A percentile compares a stretch with the other conserved stretches of the same genome.
Conservation (phyloP, 257 asterid species). For the Solanum peruvianum region DNA sequence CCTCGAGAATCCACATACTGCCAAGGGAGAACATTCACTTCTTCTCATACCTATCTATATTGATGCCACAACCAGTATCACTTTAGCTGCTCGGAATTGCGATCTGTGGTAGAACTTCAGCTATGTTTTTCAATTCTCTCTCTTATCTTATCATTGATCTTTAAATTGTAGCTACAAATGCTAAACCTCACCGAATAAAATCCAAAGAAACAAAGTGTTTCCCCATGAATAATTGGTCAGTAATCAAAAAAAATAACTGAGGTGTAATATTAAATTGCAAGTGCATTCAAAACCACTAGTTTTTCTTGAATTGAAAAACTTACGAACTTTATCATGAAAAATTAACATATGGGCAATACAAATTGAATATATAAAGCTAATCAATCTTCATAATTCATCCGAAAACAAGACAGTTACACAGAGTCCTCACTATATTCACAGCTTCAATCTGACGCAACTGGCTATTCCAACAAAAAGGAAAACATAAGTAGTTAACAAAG, state of each 20-base stretch:
- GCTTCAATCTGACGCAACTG: neutral
- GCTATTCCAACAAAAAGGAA: neutral
- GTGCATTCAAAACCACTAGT: neutral
- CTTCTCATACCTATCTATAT: neutral
- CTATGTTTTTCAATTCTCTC: neutral
- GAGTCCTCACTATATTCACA: neutral
- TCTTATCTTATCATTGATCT: neutral
- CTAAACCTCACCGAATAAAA: neutral
- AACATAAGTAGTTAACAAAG: neutral
- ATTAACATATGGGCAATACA: neutral
- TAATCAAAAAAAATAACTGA: neutral
- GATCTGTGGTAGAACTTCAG: neutral
- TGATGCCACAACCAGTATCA: neutral
- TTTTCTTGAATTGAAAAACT: neutral
- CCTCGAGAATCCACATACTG: neutral
- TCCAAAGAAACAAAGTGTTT: neutral
- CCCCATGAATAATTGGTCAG: neutral
- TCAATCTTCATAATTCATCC: neutral
- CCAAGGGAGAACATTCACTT: neutral
- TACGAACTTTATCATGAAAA: neutral
- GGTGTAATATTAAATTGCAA: neutral
- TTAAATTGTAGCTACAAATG: neutral
- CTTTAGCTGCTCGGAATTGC: neutral
- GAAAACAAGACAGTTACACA: neutral
- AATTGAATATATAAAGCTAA: neutral